Evolutionary conservation across 2,329 filamentous ascomycete genomes (phyloP).

Genomic region (Colletotrichum spinosum): DNA sequence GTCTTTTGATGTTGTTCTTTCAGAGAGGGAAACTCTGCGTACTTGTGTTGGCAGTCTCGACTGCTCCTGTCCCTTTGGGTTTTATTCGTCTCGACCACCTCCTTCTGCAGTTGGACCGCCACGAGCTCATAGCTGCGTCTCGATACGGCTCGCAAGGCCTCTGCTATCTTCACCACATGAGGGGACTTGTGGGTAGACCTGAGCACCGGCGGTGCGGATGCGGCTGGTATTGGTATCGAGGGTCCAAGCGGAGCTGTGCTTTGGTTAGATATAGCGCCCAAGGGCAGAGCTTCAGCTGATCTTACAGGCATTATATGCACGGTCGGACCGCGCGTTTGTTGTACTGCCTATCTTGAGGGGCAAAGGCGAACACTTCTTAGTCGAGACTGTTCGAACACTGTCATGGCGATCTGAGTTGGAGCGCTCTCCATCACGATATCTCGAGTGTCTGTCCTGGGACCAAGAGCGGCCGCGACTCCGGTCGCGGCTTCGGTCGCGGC

Average conservation of each 20-base stretch:
- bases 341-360: too few species aligned
- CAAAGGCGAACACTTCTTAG: too few species aligned
- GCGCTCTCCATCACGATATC: too few species aligned
- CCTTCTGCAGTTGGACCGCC: constrained; percentile 16
- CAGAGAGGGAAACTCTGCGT: constrained; percentile 29
- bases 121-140: constrained; percentile 17
- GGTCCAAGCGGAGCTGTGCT: too few species aligned
- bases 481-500: too few species aligned
- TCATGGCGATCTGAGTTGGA: neutral
- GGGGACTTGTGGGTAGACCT: neutral
- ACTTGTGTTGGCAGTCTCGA: constrained; percentile 9
- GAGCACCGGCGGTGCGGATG: constrained; percentile 8
- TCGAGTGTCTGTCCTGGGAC: too few species aligned
- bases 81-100: constrained; percentile 15
- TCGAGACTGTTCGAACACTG: neutral
- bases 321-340: neutral
- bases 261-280: too few species aligned
- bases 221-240: constrained; percentile 2
- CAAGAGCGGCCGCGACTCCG: too few species aligned
- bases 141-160: constrained; percentile 8
- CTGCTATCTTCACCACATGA: constrained; percentile 7
- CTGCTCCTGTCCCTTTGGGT: constrained; percentile 11
- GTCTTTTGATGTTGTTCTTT: constrained; percentile 17
- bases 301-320: constrained; percentile 5
- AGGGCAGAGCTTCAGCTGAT: too few species aligned